These are phyloP conservation scores for Scheffersomyces quercinus DNA, from an alignment of 1,139 yeast species.

Conservation along the genomic window DNA sequence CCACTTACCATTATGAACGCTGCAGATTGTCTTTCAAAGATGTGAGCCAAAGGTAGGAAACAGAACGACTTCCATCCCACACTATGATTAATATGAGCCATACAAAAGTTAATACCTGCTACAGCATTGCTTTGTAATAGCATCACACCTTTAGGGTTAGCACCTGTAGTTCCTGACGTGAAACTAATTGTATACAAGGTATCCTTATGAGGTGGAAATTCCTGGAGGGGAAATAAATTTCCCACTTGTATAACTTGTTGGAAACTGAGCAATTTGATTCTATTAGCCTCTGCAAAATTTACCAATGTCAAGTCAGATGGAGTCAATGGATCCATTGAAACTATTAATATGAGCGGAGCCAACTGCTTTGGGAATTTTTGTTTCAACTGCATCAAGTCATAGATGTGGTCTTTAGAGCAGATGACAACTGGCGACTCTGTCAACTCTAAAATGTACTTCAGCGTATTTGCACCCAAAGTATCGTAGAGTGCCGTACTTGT, in stretches of 20 bases:
- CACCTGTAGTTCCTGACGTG: slow-evolving; percentile 78
- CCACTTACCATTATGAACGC: slow-evolving; percentile 15
- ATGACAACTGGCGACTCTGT: slow-evolving; percentile 24
- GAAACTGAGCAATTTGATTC: slow-evolving; percentile 30
- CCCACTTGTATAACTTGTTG: slow-evolving; percentile 60
- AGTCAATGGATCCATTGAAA: slow-evolving; percentile 24
- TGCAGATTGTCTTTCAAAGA: slow-evolving; percentile 23
- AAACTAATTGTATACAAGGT: slow-evolving; percentile 67
- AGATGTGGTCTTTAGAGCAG: slow-evolving; percentile 17
- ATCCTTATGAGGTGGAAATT: slow-evolving; percentile 53
- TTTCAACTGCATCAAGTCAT: slow-evolving; percentile 17
- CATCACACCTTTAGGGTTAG: slow-evolving; percentile 69
- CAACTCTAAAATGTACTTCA: slow-evolving; percentile 20
- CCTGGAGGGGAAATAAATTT: slow-evolving; percentile 41
- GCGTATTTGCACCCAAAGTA: slow-evolving; percentile 24
- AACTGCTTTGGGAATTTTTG: slow-evolving; percentile 13
- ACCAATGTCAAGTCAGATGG: slow-evolving; percentile 13
- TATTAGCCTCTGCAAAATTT: slow-evolving; percentile 8
- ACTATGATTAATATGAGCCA: slow-evolving; percentile 14
- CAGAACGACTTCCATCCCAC: slow-evolving; percentile 12
- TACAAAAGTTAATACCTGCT: slow-evolving; percentile 39
- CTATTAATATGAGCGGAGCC: slow-evolving; percentile 18
- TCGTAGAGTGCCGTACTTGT: slow-evolving; percentile 29
- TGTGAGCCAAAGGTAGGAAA: slow-evolving; percentile 29
- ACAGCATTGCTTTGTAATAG: slow-evolving; percentile 55